Evolutionary conservation across 257 asterid genomes (phyloP).

Genomic region (Echium plantagineum): DNA sequence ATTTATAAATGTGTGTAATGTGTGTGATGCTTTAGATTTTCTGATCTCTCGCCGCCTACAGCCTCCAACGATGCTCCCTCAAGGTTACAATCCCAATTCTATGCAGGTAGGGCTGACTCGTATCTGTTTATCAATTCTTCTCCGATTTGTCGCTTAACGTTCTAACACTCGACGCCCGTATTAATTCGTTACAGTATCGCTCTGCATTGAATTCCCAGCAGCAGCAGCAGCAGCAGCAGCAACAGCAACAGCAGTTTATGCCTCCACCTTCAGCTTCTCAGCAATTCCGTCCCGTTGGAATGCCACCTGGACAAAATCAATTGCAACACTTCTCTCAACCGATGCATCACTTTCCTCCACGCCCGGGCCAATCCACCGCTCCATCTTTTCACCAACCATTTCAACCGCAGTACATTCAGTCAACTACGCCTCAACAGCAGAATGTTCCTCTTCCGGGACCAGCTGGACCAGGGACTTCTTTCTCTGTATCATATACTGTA

Average conservation of each 20-base stretch:
- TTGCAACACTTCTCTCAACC: slow-evolving; percentile 61
- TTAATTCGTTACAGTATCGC: slow-evolving; percentile 46
- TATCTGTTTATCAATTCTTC: too few relatives aligned
- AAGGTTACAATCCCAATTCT: too few relatives aligned
- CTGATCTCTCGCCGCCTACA: too few relatives aligned
- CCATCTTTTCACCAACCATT: slow-evolving; percentile 36
- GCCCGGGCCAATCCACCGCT: slow-evolving; percentile 46
- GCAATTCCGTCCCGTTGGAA: slow-evolving; percentile 16
- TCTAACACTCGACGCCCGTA: too few relatives aligned
- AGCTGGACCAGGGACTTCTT: slow-evolving; percentile 45
- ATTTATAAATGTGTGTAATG: too few relatives aligned
- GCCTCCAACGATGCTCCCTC: too few relatives aligned
- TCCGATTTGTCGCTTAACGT: too few relatives aligned
- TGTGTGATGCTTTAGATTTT: too few relatives aligned
- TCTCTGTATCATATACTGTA: slow-evolving; percentile 57
- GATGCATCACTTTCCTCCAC: slow-evolving; percentile 53
- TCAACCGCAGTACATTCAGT: slow-evolving; percentile 31
- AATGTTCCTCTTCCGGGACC: slow-evolving; percentile 24
- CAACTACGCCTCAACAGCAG: slow-evolving; percentile 51
- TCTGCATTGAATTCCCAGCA: slow-evolving; percentile 44
- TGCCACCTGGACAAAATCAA: slow-evolving; percentile 57
- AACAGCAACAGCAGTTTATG: slow-evolving; percentile 51
- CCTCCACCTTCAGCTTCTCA: slow-evolving; percentile 13
- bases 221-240: slow-evolving; percentile 54
- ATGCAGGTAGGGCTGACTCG: too few relatives aligned